phyloP scores from a whole-genome alignment of 305 asterid genomes.

The Fraxinus paxiana region DNA sequence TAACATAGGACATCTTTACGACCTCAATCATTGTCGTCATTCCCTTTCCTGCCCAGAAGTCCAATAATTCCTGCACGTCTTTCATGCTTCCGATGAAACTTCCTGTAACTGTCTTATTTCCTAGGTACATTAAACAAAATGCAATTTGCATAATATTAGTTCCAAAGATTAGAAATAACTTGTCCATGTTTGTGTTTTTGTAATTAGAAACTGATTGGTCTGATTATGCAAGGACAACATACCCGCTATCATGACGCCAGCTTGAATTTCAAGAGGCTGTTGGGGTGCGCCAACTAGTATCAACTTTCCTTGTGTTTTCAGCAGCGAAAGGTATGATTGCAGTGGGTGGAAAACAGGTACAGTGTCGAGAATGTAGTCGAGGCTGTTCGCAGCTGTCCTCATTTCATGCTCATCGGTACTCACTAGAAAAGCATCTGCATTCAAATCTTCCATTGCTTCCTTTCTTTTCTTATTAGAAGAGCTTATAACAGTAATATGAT shows the following conservation, averaged over 20 bases:
- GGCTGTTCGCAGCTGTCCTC: conserved; percentile 28
- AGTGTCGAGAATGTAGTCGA: conserved; percentile 47
- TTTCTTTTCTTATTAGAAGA: conserved; percentile 35
- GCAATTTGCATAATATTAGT: not conserved
- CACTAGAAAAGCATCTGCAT: conserved; percentile 37
- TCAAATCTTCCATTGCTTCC: conserved; percentile 40
- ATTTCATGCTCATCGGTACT: conserved; percentile 29
- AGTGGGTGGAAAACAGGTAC: conserved; percentile 38
- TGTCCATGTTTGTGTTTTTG: not conserved
- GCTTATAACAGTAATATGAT: conserved; percentile 50
- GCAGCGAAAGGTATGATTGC: conserved; percentile 26
- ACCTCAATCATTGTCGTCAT: conserved; percentile 41
- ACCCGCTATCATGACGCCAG: conserved; percentile 32
- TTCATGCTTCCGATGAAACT: conserved; percentile 43
- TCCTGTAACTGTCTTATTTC: conserved; percentile 34
- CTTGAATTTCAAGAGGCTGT: conserved; percentile 33
- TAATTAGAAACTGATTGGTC: not conserved
- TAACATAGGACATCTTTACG: conserved; percentile 36
- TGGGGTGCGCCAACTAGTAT: conserved; percentile 35
- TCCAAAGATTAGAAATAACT: not conserved
- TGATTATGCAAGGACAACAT: not conserved
- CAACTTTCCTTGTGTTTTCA: conserved; percentile 42
- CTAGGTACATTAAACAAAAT: conserved; percentile 14
- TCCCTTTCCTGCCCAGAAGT: conserved; percentile 35
- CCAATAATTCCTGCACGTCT: conserved; percentile 36